Evolutionary conservation across 2,329 filamentous ascomycete genomes (phyloP), one percentile per base, ranked within the genome.

Genomic region (Geosmithia putterillii): DNA sequence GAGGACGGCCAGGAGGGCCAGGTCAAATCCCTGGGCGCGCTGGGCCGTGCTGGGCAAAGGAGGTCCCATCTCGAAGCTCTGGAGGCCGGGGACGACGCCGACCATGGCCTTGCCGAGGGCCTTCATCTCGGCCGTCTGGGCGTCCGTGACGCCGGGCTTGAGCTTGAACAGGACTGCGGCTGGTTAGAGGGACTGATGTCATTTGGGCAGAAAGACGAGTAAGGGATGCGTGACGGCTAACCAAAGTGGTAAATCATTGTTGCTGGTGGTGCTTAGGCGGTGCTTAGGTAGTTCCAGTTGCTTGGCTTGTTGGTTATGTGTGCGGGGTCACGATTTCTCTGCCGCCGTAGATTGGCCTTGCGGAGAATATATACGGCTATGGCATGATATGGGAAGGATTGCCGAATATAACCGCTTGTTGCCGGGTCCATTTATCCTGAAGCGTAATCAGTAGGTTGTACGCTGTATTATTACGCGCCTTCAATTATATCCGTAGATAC

Each of bases 91-190:
- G 28, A 75, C 53, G 75, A 73, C 2, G 77, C 75, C 18, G 72
- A 72, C 53, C 72, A 79, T 36, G 80, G 81, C 20, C 72, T 77
- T 47, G 73, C 78, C 42, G 81, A 81, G 40, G 76, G 77, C 60
- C 66, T 85, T 51, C 84, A 84, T 67, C 83, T 83, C 65, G 79
- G 75, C 34, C 84, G 83, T 60, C 75, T 71, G 57, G 69, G 67
- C 44, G 60, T 61, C 44, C 63, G 64, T 42, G 65, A 66, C 22
- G 63, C 45, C 48, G 21, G 47, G 42, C 14, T 48, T 47, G n/a
- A 48, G 38, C 25, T 48, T 47, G 45, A 48, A 48, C 17, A 48
- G 38, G 1, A 46, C 47, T 47, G 28, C n/a, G n/a, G n/a, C n/a
- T n/a, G n/a, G n/a, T n/a, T n/a, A n/a, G n/a, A n/a, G n/a, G n/a